Conservation (phyloP, 352 stramenopile genomes). For the Globisporangium splendens region DNA sequence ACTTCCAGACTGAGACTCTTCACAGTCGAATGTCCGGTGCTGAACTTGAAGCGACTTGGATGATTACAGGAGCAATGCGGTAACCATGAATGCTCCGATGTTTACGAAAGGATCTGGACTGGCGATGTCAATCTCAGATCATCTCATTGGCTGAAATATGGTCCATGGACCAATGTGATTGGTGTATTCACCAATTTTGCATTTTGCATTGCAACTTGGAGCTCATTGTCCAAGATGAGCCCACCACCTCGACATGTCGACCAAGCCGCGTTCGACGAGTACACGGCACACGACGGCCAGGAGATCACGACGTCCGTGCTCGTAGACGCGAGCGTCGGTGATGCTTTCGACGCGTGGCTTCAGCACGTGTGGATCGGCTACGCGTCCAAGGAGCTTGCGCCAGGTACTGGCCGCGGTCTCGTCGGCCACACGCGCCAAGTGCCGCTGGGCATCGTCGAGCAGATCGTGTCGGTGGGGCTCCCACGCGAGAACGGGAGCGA, state of each 20-base stretch:
- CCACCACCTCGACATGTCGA: conserved; percentile 26
- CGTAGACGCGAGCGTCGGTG: conserved; percentile 31
- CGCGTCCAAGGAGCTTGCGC: conserved; percentile 31
- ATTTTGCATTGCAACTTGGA: not conserved
- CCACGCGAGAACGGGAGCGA: conserved; percentile 16
- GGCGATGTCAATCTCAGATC: no score
- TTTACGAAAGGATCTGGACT: no score
- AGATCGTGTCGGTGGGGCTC: conserved; percentile 58
- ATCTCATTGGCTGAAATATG: no score
- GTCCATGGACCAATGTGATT: not conserved
- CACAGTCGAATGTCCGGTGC: no score
- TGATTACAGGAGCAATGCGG: no score
- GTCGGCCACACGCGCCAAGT: conserved; percentile 48
- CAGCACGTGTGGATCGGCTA: conserved; percentile 39
- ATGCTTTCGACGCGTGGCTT: conserved; percentile 70
- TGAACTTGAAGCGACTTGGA: no score
- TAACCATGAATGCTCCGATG: no score
- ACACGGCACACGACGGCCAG: conserved; percentile 44
- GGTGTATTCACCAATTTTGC: not conserved
- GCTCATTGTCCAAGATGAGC: not conserved
- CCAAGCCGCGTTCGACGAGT: conserved; percentile 31
- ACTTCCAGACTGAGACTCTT: no score
- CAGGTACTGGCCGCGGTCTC: conserved; percentile 45
- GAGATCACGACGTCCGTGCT: conserved; percentile 60
- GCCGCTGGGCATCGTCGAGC: conserved; percentile 51